Evolutionary conservation across 2,329 filamentous ascomycete genomes (phyloP), one percentile per base, ranked within the genome.

Genomic region (Acephala macrosclerotiorum): DNA sequence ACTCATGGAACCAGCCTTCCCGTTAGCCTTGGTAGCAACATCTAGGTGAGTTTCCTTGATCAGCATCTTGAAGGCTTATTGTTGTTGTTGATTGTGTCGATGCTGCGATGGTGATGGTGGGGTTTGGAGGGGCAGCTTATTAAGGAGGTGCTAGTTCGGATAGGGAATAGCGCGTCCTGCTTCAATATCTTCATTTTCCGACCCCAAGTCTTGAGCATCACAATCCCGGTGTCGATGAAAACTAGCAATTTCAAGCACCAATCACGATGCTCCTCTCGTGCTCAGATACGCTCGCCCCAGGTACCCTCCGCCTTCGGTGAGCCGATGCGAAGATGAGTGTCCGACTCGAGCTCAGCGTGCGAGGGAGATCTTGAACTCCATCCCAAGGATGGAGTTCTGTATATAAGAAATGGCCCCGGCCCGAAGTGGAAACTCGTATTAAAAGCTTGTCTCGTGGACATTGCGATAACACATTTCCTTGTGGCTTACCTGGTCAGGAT

Each of bases 31-130:
- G 51, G 87, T 89, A 11, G 83, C 76, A 61, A 90, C 84, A 82
- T 90, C 87, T 72, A 82, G 78, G 75, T 87, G 79, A 20, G 81
- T 83, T 74, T 90, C 87, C 71, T 83, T 77, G 67, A 89, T 87
- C 60, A 89, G 77, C 86, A 89, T 89, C 20, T 68, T 82, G 69
- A 58, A 4, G 25, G 40, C 59, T 42, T 51, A 7, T 36, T 36
- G 16, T 25, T 33, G 12, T 61, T 47, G 29, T 2, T 58, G 18
- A 25, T 2, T 45, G 40, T 14, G 25, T 53, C n/a, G 36, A 62
- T 25, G 18, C 2, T 18, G 42, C 18, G 4, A n/a, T 38, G 14
- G 4, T 20, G 9, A 38, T 38, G 33, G 18, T 38, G 55, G 55
- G 53, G 26, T 51, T 11, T 57, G 55, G 55, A 57, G 55, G 55